These are phyloP conservation scores for Lathyrus aphaca DNA, from an alignment of 306 rosid genomes.

Conservation along the genomic window DNA sequence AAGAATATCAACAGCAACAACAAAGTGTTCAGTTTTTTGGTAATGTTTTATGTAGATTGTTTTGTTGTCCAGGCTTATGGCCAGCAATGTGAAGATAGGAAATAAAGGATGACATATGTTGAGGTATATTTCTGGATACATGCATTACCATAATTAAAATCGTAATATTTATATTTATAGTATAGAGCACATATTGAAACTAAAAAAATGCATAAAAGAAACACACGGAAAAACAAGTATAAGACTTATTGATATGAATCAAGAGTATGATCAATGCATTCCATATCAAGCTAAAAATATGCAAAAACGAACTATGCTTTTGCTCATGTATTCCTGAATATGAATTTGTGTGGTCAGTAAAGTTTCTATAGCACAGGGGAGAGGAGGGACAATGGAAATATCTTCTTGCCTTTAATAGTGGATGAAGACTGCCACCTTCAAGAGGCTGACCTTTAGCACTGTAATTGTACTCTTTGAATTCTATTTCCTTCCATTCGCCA, in stretches of 20 bases:
- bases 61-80: background rate
- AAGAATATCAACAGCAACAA: slow-evolving; percentile 11
- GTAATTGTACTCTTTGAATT: slow-evolving; percentile 87
- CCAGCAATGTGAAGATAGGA: background rate
- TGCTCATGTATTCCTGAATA: slow-evolving; percentile 16
- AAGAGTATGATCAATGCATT: slow-evolving; percentile 15
- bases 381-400: slow-evolving; percentile 13
- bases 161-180: background rate
- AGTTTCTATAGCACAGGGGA: slow-evolving; percentile 15
- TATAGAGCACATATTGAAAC: slow-evolving; percentile 16
- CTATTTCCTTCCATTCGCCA: slow-evolving; percentile 81
- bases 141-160: slow-evolving; percentile 4
- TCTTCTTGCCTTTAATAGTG: slow-evolving; percentile 80
- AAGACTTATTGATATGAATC: background rate
- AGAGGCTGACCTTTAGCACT: slow-evolving; percentile 83
- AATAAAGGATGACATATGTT: background rate
- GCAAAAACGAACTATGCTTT: slow-evolving; percentile 1
- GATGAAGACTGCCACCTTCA: slow-evolving; percentile 92
- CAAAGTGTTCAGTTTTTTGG: background rate
- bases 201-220: background rate
- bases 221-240: background rate
- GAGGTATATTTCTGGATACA: background rate
- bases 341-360: background rate
- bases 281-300: slow-evolving; percentile 16
- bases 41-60: background rate